phyloP scores from a whole-genome alignment of 805 yeast species.

The Jamesozyma spencerorum region DNA sequence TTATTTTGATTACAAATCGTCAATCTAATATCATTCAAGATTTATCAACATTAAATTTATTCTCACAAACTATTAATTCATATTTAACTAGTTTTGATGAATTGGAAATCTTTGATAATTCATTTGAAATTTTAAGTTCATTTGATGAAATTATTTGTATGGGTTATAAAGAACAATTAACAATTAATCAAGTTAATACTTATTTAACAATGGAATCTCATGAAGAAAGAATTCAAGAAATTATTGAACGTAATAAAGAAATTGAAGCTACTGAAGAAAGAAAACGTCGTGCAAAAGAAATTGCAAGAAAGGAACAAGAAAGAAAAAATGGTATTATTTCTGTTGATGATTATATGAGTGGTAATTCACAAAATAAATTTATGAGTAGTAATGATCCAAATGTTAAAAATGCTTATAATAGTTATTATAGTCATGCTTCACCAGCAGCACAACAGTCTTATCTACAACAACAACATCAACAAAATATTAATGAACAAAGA shows the following conservation, averaged over 20 bases:
- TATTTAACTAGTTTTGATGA: slow-evolving; percentile 68
- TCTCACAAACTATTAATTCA: slow-evolving; percentile 72
- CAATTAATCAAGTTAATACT: slow-evolving; percentile 72
- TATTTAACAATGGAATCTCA: slow-evolving; percentile 96
- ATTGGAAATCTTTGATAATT: slow-evolving; percentile 68
- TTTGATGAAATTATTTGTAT: slow-evolving; percentile 87
- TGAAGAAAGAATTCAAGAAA: slow-evolving; percentile 97
- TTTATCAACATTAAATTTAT: slow-evolving; percentile 80
- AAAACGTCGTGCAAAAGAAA: slow-evolving; percentile 87
- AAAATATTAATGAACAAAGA: slow-evolving; percentile 8
- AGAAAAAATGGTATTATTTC: slow-evolving; percentile 28
- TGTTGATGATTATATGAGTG: slow-evolving; percentile 23
- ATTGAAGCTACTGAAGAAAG: slow-evolving; percentile 95
- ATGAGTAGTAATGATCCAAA: slow-evolving; percentile 26
- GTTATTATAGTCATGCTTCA: slow-evolving; percentile 31
- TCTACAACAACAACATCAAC: slow-evolving; percentile 18
- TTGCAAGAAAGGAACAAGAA: slow-evolving; percentile 61
- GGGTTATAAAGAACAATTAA: slow-evolving; percentile 84
- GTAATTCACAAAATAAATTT: slow-evolving; percentile 14
- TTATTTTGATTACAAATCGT: slow-evolving; percentile 82
- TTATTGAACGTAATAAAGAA: slow-evolving; percentile 93
- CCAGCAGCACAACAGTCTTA: slow-evolving; percentile 33
- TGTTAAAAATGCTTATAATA: slow-evolving; percentile 31
- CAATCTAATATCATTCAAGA: slow-evolving; percentile 90
- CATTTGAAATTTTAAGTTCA: slow-evolving; percentile 83